Evolutionary conservation across 805 yeast genomes (phyloP).

Genomic region (Scheffersomyces lignosus): DNA sequence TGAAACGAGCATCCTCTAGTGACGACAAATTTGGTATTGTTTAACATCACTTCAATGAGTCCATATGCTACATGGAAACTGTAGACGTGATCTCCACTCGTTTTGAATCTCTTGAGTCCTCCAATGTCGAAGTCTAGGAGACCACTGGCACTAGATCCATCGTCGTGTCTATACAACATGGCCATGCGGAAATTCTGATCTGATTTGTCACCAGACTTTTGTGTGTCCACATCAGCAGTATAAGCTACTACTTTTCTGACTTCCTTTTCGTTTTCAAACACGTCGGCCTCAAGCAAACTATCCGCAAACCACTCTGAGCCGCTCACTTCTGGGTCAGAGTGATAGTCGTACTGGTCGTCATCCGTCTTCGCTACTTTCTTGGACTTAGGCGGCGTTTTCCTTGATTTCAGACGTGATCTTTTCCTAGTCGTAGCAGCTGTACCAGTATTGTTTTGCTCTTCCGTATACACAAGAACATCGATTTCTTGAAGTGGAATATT

Average conservation of each 20-base stretch:
- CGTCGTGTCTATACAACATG: conserved; percentile 61
- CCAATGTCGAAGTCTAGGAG: conserved; percentile 63
- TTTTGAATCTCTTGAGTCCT: conserved; percentile 58
- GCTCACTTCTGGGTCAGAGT: conserved; percentile 38
- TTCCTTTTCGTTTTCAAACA: conserved; percentile 49
- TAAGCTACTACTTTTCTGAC: conserved; percentile 57
- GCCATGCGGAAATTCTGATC: conserved; percentile 59
- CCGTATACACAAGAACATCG: conserved; percentile 56
- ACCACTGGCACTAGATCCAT: conserved; percentile 72
- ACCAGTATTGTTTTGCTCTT: conserved; percentile 21
- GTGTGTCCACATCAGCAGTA: conserved; percentile 63
- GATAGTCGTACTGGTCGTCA: conserved; percentile 31
- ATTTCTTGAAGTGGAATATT: conserved; percentile 55
- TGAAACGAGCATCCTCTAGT: conserved; percentile 76
- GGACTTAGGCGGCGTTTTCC: conserved; percentile 10
- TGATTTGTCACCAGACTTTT: conserved; percentile 47
- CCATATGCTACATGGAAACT: conserved; percentile 79
- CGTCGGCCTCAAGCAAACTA: conserved; percentile 45
- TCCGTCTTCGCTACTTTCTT: conserved; percentile 6
- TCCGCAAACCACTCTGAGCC: conserved; percentile 56
- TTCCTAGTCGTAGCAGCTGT: conserved; percentile 6
- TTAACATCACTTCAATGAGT: conserved; percentile 62
- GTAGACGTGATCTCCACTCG: conserved; percentile 66
- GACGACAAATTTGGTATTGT: conserved; percentile 58
- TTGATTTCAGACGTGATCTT: conserved; percentile 19